A percentile compares a stretch with the other conserved stretches of the same genome.
phyloP scores from a whole-genome alignment of 192 early-diverging fungal species.

The Coemansia guatemalensis region DNA sequence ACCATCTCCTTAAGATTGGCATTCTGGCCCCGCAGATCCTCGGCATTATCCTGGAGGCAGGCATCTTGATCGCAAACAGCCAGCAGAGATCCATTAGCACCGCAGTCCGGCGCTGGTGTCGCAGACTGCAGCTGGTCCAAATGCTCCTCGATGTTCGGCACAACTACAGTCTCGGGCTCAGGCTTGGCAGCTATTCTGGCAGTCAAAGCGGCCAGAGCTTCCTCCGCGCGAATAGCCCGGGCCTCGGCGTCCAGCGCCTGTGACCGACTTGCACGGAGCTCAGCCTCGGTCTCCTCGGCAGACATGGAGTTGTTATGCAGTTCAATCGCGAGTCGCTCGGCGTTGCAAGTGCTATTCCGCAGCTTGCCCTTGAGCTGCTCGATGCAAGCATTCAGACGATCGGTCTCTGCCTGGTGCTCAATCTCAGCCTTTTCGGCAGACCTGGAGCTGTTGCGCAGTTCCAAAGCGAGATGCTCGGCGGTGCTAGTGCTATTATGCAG shows the following conservation, averaged over 20 bases:
- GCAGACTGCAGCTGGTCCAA: slow-evolving; percentile 10
- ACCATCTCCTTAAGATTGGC: slow-evolving; percentile 38
- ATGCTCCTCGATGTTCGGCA: slow-evolving; percentile 23
- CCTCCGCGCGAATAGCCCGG: slow-evolving; percentile 29
- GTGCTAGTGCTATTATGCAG: too few species aligned
- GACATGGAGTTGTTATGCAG: too few species aligned
- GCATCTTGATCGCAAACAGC: slow-evolving; percentile 18
- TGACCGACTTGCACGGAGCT: slow-evolving; percentile 11
- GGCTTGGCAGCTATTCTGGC: slow-evolving; percentile 10
- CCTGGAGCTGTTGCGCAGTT: too few species aligned
- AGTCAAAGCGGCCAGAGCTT: slow-evolving; percentile 24
- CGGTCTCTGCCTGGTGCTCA: too few species aligned
- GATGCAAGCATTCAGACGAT: too few species aligned
- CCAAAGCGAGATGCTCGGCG: too few species aligned
- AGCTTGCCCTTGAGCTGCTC: too few species aligned
- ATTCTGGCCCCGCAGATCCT: slow-evolving; percentile 41
- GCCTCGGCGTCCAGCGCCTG: slow-evolving; percentile 36
- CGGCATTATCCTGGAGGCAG: slow-evolving; percentile 22
- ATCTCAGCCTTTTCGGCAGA: too few species aligned
- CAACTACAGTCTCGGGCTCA: background rate
- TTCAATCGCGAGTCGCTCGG: too few species aligned
- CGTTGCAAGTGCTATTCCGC: too few species aligned
- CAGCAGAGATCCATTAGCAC: slow-evolving; percentile 6
- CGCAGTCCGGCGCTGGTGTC: slow-evolving; percentile 1
- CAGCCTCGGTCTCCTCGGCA: too few species aligned